phyloP scores from a whole-genome alignment of 1,139 yeast species.

The Citeromyces hawaiiensis region DNA sequence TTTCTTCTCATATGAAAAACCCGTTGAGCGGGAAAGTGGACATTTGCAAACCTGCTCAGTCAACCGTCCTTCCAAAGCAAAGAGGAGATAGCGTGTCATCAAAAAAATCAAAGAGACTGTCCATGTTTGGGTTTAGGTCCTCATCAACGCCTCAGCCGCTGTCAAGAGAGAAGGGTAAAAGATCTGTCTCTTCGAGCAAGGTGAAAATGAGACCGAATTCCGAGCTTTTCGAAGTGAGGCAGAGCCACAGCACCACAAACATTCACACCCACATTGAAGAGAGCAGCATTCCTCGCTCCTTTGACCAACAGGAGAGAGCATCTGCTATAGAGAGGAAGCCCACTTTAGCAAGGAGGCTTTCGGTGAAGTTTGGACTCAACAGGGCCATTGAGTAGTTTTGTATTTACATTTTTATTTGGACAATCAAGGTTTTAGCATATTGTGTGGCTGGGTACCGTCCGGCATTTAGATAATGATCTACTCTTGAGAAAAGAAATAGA shows the following conservation, averaged over 20 bases:
- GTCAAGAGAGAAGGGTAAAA: not conserved
- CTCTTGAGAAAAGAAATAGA: no score
- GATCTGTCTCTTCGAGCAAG: not conserved
- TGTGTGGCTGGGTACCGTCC: no score
- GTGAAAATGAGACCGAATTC: not conserved
- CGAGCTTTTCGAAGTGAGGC: constrained; percentile 3
- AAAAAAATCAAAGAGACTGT: not conserved
- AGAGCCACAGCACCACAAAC: constrained; percentile 7
- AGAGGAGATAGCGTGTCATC: not conserved
- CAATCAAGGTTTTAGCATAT: no score
- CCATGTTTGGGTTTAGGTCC: not conserved
- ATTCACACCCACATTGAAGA: constrained; percentile 1
- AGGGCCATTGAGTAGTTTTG: constrained; percentile 5
- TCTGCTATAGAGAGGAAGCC: constrained; percentile 3
- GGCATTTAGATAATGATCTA: no score
- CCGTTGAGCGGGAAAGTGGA: not conserved
- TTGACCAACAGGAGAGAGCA: not conserved
- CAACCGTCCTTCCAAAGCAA: not conserved
- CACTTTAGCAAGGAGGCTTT: constrained; percentile 11
- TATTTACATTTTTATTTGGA: not conserved
- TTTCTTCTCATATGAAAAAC: not conserved
- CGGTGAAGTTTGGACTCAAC: constrained; percentile 10
- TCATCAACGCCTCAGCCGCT: not conserved
- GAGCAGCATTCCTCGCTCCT: not conserved
- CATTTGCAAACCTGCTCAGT: not conserved